Evolutionary conservation across 805 yeast species (phyloP).

Genomic region (Zygosaccharomyces lentus): DNA sequence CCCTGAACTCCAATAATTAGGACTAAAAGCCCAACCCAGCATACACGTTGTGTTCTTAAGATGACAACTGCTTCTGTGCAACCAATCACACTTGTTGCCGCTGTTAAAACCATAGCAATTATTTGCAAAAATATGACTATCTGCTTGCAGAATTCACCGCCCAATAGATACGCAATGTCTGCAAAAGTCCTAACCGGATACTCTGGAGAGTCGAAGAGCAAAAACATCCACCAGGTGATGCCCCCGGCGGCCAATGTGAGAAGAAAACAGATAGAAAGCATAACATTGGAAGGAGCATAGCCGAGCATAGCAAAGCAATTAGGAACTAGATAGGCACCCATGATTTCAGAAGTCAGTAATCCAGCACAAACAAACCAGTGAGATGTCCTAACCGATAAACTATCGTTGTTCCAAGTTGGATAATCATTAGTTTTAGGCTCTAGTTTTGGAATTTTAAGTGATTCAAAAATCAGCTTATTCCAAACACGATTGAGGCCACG

Average conservation of each 20-base stretch:
- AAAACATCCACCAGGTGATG: conserved; percentile 5
- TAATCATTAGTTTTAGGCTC: conserved; percentile 2
- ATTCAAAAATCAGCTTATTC: conserved; percentile 1
- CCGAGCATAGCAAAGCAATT: conserved; percentile 5
- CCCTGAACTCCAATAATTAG: conserved; percentile 2
- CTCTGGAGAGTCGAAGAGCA: conserved; percentile 6
- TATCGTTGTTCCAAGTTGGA: conserved; percentile 4
- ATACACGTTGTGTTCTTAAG: conserved; percentile 3
- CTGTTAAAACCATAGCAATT: conserved; percentile 5
- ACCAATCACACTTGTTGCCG: conserved; percentile 5
- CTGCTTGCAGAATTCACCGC: conserved; percentile 1
- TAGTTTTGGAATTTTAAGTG: not conserved
- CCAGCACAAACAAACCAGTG: conserved; percentile 8
- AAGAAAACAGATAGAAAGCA: conserved; percentile 4
- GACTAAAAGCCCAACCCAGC: conserved; percentile 4
- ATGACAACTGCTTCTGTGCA: conserved; percentile 1
- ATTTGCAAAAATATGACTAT: conserved; percentile 4
- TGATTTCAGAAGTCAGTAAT: conserved; percentile 5
- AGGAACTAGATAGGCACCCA: conserved; percentile 8
- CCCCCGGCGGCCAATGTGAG: conserved; percentile 3
- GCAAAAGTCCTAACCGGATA: conserved; percentile 6
- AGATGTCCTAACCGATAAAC: conserved; percentile 1
- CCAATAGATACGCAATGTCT: conserved; percentile 3
- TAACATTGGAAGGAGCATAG: conserved; percentile 4
- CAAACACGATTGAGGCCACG: conserved; percentile 1